A percentile compares a stretch with the other conserved stretches of the same genome.
Evolutionary conservation across 208 protist genomes (phyloP).

Genomic region (Trypanosoma scelopori): DNA sequence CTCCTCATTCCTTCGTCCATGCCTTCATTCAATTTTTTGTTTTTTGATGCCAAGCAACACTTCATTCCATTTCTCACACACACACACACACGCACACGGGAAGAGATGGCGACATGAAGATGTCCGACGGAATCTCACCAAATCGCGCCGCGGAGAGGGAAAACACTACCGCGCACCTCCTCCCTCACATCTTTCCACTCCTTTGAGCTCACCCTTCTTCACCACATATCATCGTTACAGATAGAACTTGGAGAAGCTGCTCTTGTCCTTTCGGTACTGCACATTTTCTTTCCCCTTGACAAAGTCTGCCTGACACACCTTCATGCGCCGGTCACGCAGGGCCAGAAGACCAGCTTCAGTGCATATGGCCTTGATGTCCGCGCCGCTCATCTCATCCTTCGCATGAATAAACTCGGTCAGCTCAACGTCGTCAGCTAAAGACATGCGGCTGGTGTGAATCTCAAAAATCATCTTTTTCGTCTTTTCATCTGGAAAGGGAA

Average conservation of each 20-base stretch:
- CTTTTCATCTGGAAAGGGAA: slow-evolving; percentile 99
- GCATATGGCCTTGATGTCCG: slow-evolving; percentile 99
- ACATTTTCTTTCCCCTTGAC: slow-evolving; percentile 99
- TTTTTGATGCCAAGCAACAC: background rate
- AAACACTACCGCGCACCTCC: too few species aligned
- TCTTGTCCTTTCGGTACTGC: slow-evolving; percentile 99
- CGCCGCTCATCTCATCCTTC: slow-evolving; percentile 99
- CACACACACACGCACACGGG: too few species aligned
- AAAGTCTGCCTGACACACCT: slow-evolving; percentile 99
- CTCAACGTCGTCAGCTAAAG: slow-evolving; percentile 98
- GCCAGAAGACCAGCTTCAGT: slow-evolving; percentile 99
- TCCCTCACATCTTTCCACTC: background rate
- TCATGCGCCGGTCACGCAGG: slow-evolving; percentile 99
- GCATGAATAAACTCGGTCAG: slow-evolving; percentile 99
- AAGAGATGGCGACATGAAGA: too few species aligned
- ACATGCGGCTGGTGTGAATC: slow-evolving; percentile 99
- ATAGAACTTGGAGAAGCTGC: slow-evolving; percentile 97
- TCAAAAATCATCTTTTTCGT: slow-evolving; percentile 99
- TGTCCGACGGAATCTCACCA: too few species aligned
- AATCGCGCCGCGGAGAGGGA: too few species aligned
- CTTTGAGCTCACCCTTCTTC: background rate
- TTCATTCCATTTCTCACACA: background rate
- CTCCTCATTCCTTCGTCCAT: slow-evolving; percentile 3
- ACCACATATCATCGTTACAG: slow-evolving; percentile 68
- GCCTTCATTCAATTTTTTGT: background rate